These are phyloP conservation scores for Termitomyces sp. DNA, from an alignment of 768 basidiomycete genomes.

Conservation along the genomic window DNA sequence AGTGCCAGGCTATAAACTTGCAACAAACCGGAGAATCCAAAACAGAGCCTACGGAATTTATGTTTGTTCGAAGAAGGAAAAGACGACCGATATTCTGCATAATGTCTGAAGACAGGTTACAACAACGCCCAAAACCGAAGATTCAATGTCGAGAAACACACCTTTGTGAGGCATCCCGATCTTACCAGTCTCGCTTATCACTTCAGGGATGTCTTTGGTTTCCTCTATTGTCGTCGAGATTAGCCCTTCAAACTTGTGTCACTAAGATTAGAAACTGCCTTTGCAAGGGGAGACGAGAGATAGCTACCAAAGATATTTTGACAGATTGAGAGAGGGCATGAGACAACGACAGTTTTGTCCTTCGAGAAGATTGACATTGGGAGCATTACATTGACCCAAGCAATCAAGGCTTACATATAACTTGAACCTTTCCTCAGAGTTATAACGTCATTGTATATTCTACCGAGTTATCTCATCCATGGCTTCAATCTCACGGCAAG, in stretches of 20 bases:
- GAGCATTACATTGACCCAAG: not conserved
- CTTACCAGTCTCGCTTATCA: conserved; percentile 91
- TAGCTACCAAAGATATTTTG: conserved; percentile 82
- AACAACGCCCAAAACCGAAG: conserved; percentile 1
- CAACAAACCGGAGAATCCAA: conserved; percentile 78
- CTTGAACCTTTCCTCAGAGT: conserved; percentile 91
- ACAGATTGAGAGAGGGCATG: conserved; percentile 96
- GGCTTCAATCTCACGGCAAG: not conserved
- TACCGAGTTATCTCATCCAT: conserved; percentile 18
- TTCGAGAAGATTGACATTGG: conserved; percentile 23
- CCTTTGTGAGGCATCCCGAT: conserved; percentile 88
- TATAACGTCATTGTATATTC: conserved; percentile 98
- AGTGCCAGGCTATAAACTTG: not conserved
- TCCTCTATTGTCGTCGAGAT: conserved; percentile 93
- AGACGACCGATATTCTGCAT: conserved; percentile 97
- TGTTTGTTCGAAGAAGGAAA: conserved; percentile 90
- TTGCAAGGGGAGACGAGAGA: not conserved
- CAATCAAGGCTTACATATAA: conserved; percentile 68
- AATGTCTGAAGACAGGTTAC: conserved; percentile 55
- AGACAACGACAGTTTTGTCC: conserved; percentile 94
- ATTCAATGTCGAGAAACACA: conserved; percentile 19
- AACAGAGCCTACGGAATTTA: conserved; percentile 95
- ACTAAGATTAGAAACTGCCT: not conserved
- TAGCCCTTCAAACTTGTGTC: conserved; percentile 77
- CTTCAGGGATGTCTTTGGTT: conserved; percentile 93